Evolutionary conservation across 164 flowering plant genomes (phyloP).

Genomic region (Vitis rotundifolia): DNA sequence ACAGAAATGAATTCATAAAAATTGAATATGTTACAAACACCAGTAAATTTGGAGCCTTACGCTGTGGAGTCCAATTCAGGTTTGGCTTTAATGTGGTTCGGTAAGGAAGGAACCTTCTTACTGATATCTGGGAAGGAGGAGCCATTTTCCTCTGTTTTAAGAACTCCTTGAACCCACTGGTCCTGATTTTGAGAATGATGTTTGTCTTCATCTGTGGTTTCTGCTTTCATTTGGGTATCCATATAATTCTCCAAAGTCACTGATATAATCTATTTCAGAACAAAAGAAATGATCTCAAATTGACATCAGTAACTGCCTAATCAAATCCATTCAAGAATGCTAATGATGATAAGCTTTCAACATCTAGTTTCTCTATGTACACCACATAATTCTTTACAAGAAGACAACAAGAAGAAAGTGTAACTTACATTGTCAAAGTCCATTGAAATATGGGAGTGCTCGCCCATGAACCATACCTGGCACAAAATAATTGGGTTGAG

Average conservation of each 20-base stretch:
- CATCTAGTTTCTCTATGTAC: background rate
- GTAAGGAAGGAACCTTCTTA: slow-evolving; percentile 27
- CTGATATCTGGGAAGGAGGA: slow-evolving; percentile 28
- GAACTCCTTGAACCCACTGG: slow-evolving; percentile 40
- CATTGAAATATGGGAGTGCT: slow-evolving; percentile 77
- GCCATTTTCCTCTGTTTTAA: slow-evolving; percentile 28
- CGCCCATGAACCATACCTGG: slow-evolving; percentile 86
- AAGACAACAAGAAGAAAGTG: slow-evolving; percentile 1
- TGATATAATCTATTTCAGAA: slow-evolving; percentile 59
- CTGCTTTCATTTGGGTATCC: slow-evolving; percentile 35
- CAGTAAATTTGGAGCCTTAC: slow-evolving; percentile 33
- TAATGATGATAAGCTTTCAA: background rate
- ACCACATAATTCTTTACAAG: background rate
- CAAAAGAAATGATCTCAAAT: slow-evolving; percentile 8
- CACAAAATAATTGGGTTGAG: background rate
- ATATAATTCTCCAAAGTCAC: slow-evolving; percentile 74
- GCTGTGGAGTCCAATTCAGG: slow-evolving; percentile 33
- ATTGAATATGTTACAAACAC: background rate
- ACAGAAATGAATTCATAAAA: background rate
- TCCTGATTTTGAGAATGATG: slow-evolving; percentile 22
- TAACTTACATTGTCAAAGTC: slow-evolving; percentile 77
- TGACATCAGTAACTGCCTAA: background rate
- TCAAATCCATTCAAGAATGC: background rate
- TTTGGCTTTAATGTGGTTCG: slow-evolving; percentile 21
- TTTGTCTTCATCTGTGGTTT: slow-evolving; percentile 22